Conservation (phyloP, 2,329 filamentous ascomycete species). For the Penicillium sp. region DNA sequence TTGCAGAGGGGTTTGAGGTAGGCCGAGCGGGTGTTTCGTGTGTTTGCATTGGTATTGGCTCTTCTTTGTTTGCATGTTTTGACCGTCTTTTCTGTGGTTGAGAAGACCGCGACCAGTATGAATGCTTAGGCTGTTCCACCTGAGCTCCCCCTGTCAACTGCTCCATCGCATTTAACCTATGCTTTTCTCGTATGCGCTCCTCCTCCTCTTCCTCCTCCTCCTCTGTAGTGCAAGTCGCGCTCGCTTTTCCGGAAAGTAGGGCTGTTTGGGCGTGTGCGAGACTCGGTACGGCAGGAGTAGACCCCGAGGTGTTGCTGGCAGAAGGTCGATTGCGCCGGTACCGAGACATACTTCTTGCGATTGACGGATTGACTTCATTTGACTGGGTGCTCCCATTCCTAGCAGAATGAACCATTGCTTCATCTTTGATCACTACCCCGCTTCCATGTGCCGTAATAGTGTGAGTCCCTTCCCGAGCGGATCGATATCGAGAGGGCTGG, state of each 20-base stretch:
- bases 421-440: not conserved
- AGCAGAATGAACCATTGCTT: not conserved
- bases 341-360: conserved; percentile 37
- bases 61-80: not conserved
- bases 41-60: not conserved
- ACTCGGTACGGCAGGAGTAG: conserved; percentile 11
- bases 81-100: not conserved
- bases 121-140: not conserved
- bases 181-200: conserved; percentile 21
- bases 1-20: not conserved
- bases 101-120: conserved; percentile 8
- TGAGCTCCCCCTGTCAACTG: conserved; percentile 32
- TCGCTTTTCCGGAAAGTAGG: not conserved
- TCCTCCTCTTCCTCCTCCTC: conserved; percentile 17
- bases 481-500: conserved; percentile 8
- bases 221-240: conserved; percentile 1
- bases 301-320: conserved; percentile 9
- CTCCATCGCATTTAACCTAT: conserved; percentile 36
- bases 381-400: not conserved
- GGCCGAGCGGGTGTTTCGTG: conserved; percentile 14
- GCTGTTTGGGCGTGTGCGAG: conserved; percentile 3
- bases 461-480: not conserved
- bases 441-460: not conserved
- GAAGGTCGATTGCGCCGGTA: conserved; percentile 32
- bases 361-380: conserved; percentile 23